Evolutionary conservation across 495 filamentous ascomycete genomes (phyloP), one percentile per base, ranked within the genome.

Genomic region (Pyronema domesticum): DNA sequence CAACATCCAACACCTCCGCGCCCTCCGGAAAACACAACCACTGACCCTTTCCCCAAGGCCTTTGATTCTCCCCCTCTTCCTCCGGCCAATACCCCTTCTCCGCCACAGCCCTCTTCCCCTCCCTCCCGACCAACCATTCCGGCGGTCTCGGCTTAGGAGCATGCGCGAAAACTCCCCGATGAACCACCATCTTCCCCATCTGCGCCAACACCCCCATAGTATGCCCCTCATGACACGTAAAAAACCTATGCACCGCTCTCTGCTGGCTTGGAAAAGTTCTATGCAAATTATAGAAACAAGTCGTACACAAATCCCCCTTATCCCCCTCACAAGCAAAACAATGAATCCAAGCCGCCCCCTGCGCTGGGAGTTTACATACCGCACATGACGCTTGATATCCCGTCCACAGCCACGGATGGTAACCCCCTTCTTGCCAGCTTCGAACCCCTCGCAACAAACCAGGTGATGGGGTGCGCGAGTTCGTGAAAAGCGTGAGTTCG

Each of bases 11-110:
- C 23, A 64, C 54, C 18, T 35, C 52, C 33, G 62, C 60, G 3
- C 40, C 51, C 40, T 55, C 42, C 0, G 62, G 62, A 33, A 64
- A 64, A 18, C 46, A 53, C 48, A 64, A 19, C 39, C 60, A 37
- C 30, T 62, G 61, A 0, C 62, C 58, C 1, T 15, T 34, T 3
- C 59, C 57, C 43, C 55, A 58, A 11, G 46, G 17, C 10, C 62
- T 52, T 35, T 34, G 18, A 1, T 54, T 54, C 5, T 54, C 53
- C 0, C 43, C 51, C 1, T 57, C 60, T n/a, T 19, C 30, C 4
- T 64, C 57, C 2, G 61, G 60, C 62, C 62, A 64, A 42, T 64
- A 58, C 30, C 42, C 48, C 46, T 55, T 63, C 37, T 60, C 0
- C 3, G 62, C 62, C 7, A 64, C 34, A 1, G 60, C 62, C 7